phyloP scores from a whole-genome alignment of 2,329 filamentous ascomycete genomes.

The Exophiala xenobiotica region DNA sequence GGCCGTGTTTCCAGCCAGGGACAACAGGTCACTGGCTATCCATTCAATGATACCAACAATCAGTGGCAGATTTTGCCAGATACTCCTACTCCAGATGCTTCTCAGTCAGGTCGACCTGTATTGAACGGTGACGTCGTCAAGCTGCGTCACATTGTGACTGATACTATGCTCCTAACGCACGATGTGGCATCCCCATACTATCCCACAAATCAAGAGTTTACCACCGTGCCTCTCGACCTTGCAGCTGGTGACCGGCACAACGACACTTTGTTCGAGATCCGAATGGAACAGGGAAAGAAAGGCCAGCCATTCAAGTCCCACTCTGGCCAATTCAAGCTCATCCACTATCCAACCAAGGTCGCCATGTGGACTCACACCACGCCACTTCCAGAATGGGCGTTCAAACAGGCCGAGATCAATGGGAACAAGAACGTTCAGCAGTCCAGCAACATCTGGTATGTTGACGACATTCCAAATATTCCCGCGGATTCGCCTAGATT shows the following conservation, averaged over 20 bases:
- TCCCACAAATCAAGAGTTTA: constrained; percentile 98
- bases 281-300: constrained; percentile 80
- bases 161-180: constrained; percentile 84
- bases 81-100: constrained; percentile 51
- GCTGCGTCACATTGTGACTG: constrained; percentile 80
- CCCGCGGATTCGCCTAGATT: constrained; percentile 69
- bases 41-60: constrained; percentile 98
- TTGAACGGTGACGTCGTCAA: constrained; percentile 83
- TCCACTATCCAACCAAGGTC: constrained; percentile 92
- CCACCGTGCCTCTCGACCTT: constrained; percentile 71
- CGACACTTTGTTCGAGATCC: constrained; percentile 90
- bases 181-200: constrained; percentile 96
- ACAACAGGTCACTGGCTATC: constrained; percentile 97
- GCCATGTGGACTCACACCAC: constrained; percentile 98
- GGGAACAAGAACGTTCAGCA: constrained; percentile 94
- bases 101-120: constrained; percentile 63
- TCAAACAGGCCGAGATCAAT: constrained; percentile 98
- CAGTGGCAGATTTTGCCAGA: constrained; percentile 89
- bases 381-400: constrained; percentile 94
- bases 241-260: constrained; percentile 73
- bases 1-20: constrained; percentile 96
- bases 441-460: constrained; percentile 90
- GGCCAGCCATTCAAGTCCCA: constrained; percentile 85
- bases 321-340: constrained; percentile 89
- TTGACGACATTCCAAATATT: constrained; percentile 85